phyloP scores from a whole-genome alignment of 768 basidiomycete genomes.

The Boletus subparvulus region DNA sequence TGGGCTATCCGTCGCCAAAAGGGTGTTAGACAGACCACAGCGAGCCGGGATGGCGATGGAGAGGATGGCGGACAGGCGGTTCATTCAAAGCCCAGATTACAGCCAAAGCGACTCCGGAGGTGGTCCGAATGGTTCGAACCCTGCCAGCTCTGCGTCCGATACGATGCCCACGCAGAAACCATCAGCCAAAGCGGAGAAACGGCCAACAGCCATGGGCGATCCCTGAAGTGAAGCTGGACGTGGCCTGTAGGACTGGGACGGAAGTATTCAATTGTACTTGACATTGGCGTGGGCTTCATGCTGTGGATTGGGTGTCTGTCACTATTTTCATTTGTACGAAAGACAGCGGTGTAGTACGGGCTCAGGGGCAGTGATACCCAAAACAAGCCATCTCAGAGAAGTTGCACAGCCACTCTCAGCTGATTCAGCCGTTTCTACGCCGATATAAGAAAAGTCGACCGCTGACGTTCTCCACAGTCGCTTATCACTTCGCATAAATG shows the following conservation, averaged over 20 bases:
- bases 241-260: not conserved
- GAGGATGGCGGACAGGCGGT: constrained; percentile 12
- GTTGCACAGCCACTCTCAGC: constrained; percentile 22
- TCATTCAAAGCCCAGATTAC: constrained; percentile 29
- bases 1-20: not conserved
- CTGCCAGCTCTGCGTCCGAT: constrained; percentile 9
- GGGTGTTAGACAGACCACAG: not conserved
- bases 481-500: constrained; percentile 43
- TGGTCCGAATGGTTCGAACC: not conserved
- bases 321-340: not conserved
- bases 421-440: constrained; percentile 25
- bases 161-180: constrained; percentile 16
- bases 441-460: constrained; percentile 13
- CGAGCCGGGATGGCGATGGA: not conserved
- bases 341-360: not conserved
- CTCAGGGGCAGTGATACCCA: not conserved
- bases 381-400: not conserved
- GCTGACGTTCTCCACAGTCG: constrained; percentile 9
- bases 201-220: constrained; percentile 7
- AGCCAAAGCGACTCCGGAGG: constrained; percentile 15
- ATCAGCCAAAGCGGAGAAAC: not conserved
- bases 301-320: not conserved
- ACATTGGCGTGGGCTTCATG: not conserved
- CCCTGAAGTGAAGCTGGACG: not conserved
- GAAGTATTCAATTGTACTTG: not conserved